These are phyloP conservation scores for Vitellaria paradoxa DNA, from an alignment of 179 eudicot genomes.

Conservation along the genomic window DNA sequence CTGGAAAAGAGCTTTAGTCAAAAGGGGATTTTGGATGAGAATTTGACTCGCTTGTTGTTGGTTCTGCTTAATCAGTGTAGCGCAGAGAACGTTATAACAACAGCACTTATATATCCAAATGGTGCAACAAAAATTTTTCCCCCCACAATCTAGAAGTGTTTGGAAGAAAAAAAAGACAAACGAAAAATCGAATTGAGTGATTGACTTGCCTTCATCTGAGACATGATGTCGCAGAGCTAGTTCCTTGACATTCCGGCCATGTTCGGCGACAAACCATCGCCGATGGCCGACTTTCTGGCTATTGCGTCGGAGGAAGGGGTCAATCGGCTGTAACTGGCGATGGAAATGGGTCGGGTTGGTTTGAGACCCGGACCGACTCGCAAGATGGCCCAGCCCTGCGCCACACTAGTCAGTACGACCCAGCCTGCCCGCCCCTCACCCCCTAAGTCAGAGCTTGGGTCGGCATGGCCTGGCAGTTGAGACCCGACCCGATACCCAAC, in stretches of 20 bases:
- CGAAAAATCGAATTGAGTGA: background rate
- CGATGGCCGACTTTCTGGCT: conserved; percentile 63
- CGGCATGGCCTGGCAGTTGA: no score
- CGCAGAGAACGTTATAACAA: conserved; percentile 10
- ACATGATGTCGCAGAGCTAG: conserved; percentile 88
- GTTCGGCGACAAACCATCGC: conserved; percentile 61
- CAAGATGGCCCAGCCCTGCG: no score
- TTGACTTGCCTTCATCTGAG: conserved; percentile 70
- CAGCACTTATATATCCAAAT: background rate
- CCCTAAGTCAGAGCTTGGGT: no score
- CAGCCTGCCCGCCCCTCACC: no score
- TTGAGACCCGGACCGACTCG: no score
- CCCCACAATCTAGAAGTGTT: background rate
- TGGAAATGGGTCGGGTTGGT: no score
- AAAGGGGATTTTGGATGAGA: conserved; percentile 71
- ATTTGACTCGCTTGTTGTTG: conserved; percentile 85
- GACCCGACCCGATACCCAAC: no score
- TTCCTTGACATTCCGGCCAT: conserved; percentile 80
- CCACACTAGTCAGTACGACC: no score
- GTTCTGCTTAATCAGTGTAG: conserved; percentile 75
- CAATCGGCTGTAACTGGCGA: no score
- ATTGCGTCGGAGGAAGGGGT: conserved; percentile 25
- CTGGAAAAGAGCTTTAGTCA: conserved; percentile 89
- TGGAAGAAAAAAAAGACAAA: background rate
- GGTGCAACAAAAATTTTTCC: background rate